Conservation (phyloP, 306 rosid genomes). For the Prosopis cineraria region DNA sequence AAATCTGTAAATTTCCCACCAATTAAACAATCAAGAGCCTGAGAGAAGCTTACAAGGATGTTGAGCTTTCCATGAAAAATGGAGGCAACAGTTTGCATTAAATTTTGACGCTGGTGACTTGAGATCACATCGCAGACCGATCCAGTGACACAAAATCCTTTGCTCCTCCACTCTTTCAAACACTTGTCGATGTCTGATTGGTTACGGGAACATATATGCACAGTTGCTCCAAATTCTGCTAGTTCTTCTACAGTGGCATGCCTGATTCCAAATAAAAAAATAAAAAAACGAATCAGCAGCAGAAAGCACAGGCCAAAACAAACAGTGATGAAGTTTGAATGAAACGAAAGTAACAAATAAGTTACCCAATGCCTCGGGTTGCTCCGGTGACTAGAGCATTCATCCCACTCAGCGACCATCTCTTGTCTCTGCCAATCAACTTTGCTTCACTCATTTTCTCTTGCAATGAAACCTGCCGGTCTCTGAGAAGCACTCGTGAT, state of each 20-base stretch:
- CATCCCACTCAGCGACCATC: slow-evolving; percentile 53
- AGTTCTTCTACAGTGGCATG: slow-evolving; percentile 49
- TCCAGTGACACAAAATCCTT: slow-evolving; percentile 42
- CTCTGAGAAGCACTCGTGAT: not conserved
- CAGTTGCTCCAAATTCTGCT: slow-evolving; percentile 44
- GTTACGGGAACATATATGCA: slow-evolving; percentile 43
- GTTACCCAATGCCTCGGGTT: slow-evolving; percentile 44
- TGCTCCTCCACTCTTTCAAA: slow-evolving; percentile 39
- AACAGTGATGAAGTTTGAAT: not conserved
- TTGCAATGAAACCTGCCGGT: not conserved
- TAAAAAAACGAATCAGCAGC: not conserved
- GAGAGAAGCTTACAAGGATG: slow-evolving; percentile 37
- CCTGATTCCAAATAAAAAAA: slow-evolving; percentile 14
- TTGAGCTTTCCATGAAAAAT: slow-evolving; percentile 42
- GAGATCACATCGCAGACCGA: slow-evolving; percentile 38
- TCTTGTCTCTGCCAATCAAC: slow-evolving; percentile 21
- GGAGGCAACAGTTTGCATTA: slow-evolving; percentile 37
- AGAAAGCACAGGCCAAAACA: not conserved
- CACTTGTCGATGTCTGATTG: slow-evolving; percentile 37
- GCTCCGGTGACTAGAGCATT: slow-evolving; percentile 46
- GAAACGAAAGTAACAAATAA: not conserved
- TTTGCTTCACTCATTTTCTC: slow-evolving; percentile 32
- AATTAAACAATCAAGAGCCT: not conserved
- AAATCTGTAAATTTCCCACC: not conserved
- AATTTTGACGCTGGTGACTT: slow-evolving; percentile 26